A percentile compares a stretch with the other conserved stretches of the same genome.
Conservation (phyloP, 768 basidiomycete genomes). For the Auriscalpium vulgare region DNA sequence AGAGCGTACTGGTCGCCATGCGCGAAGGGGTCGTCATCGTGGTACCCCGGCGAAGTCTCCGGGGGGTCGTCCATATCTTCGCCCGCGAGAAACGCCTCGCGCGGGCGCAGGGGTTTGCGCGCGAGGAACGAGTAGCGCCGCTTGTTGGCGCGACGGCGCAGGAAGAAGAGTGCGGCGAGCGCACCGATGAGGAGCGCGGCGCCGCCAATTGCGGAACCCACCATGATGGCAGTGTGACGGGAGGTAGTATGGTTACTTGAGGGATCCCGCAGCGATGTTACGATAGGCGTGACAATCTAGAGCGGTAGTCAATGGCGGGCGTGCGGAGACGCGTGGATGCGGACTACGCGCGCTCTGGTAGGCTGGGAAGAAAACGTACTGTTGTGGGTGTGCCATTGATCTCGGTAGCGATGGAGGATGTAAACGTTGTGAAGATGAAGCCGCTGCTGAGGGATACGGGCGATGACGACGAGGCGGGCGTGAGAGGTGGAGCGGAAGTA, state of each 20-base stretch:
- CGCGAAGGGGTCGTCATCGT: background rate
- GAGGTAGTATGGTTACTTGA: background rate
- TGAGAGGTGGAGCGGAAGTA: background rate
- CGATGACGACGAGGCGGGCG: background rate
- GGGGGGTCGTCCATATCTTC: conserved; percentile 11
- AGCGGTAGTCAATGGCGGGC: background rate
- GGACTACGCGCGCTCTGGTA: background rate
- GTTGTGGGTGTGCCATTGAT: conserved; percentile 12
- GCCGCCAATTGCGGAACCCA: conserved; percentile 7
- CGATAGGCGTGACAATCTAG: conserved; percentile 11
- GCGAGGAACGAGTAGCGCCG: conserved; percentile 8
- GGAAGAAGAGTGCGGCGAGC: conserved; percentile 4
- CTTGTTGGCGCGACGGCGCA: conserved; percentile 1
- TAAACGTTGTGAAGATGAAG: conserved; percentile 3
- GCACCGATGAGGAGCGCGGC: conserved; percentile 1
- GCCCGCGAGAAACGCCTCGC: conserved; percentile 5
- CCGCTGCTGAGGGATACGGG: background rate
- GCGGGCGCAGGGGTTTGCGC: conserved; percentile 6
- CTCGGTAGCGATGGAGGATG: conserved; percentile 2
- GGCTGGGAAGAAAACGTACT: background rate
- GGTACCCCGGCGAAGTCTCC: background rate
- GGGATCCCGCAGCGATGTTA: conserved; percentile 1
- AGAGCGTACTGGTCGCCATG: background rate
- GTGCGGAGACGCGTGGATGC: background rate
- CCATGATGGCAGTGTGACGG: conserved; percentile 3